Conservation (phyloP, 306 rosid species). For the Pachyrhizus erosus region DNA sequence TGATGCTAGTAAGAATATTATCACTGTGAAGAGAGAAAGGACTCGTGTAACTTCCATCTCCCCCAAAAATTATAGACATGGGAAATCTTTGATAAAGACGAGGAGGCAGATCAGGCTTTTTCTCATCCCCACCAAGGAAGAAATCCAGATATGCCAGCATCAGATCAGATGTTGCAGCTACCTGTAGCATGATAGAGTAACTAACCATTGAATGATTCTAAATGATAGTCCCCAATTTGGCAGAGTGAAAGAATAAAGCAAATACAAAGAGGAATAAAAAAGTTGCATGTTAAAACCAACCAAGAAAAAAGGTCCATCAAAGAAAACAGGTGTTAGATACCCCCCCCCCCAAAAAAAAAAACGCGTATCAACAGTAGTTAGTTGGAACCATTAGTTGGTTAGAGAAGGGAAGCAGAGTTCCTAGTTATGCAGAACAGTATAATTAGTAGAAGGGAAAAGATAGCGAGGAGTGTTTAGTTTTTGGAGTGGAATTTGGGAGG, state of each 20-base stretch:
- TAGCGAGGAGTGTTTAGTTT: background rate
- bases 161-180: conserved; percentile 87
- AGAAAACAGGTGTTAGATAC: conserved; percentile 8
- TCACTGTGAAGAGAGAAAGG: conserved; percentile 87
- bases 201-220: conserved; percentile 13
- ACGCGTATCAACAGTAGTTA: background rate
- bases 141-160: conserved; percentile 94
- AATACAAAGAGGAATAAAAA: conserved; percentile 10
- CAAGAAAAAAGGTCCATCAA: background rate
- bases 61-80: conserved; percentile 84
- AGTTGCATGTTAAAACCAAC: background rate
- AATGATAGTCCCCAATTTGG: background rate
- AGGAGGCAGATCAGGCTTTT: conserved; percentile 82
- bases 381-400: background rate
- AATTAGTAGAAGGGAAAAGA: background rate
- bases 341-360: background rate
- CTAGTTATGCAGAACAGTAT: background rate
- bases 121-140: conserved; percentile 97
- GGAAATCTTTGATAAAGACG: conserved; percentile 86
- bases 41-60: conserved; percentile 94
- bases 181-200: conserved; percentile 56
- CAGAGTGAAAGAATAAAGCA: background rate
- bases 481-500: background rate
- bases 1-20: conserved; percentile 84
- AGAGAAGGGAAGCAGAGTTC: too few species aligned